A percentile compares a stretch with the other conserved stretches of the same genome.
These are phyloP conservation scores for Trametes polyzona DNA, from an alignment of 1,284 basidiomycete genomes.

Conservation along the genomic window DNA sequence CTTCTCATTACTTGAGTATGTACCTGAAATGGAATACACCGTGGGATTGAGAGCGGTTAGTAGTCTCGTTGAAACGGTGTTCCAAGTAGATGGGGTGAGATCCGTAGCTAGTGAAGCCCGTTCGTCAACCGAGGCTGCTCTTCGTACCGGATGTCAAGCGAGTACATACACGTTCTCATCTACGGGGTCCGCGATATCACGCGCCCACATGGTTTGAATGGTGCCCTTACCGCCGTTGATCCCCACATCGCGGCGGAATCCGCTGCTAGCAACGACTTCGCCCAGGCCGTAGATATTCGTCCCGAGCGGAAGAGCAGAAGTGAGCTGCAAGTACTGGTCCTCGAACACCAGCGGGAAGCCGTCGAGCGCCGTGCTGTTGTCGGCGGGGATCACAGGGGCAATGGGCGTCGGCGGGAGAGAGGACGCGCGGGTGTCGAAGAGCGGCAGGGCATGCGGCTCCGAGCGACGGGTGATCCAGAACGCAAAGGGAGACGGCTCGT, in stretches of 20 bases:
- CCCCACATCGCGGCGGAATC: slow-evolving; percentile 65
- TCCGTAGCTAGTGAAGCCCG: slow-evolving; percentile 55
- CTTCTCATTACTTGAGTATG: too few species aligned
- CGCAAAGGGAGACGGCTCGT: slow-evolving; percentile 66
- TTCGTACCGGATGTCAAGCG: not conserved
- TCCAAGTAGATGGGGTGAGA: slow-evolving; percentile 72
- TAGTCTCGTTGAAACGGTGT: slow-evolving; percentile 55
- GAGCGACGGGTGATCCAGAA: slow-evolving; percentile 80
- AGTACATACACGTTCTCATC: slow-evolving; percentile 22
- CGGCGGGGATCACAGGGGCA: slow-evolving; percentile 47
- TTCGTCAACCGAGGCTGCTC: slow-evolving; percentile 6
- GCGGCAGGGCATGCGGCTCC: slow-evolving; percentile 54
- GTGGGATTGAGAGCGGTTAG: slow-evolving; percentile 59
- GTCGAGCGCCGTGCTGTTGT: slow-evolving; percentile 55
- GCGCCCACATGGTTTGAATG: slow-evolving; percentile 73
- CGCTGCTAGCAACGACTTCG: slow-evolving; percentile 70
- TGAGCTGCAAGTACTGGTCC: slow-evolving; percentile 71
- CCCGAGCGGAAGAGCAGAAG: slow-evolving; percentile 63
- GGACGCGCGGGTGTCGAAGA: slow-evolving; percentile 74
- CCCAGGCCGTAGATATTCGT: slow-evolving; percentile 82
- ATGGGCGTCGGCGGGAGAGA: slow-evolving; percentile 62
- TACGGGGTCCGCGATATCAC: slow-evolving; percentile 33
- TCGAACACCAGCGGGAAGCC: slow-evolving; percentile 77
- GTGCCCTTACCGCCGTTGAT: slow-evolving; percentile 56
- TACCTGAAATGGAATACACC: slow-evolving; percentile 72